These are phyloP conservation scores for Anisodus tanguticus DNA, from an alignment of 257 asterid species.

Conservation along the genomic window DNA sequence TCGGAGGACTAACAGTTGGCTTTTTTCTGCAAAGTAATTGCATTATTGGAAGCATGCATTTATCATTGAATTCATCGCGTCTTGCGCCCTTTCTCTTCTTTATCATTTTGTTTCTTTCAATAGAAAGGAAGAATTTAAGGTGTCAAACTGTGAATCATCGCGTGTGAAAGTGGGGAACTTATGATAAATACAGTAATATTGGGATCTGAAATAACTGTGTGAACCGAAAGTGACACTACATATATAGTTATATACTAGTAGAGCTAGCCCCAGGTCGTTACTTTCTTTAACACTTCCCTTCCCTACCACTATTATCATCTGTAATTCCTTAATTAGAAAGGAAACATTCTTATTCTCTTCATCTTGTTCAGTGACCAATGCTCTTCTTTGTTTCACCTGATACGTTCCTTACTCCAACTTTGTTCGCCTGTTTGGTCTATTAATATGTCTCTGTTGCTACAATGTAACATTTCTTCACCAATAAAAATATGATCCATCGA, in stretches of 20 bases:
- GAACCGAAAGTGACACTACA: conserved; percentile 55
- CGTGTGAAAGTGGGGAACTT: not conserved
- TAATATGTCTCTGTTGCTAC: too few relatives aligned
- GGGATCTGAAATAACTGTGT: conserved; percentile 44
- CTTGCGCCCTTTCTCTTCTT: conserved; percentile 31
- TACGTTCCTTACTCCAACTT: too few relatives aligned
- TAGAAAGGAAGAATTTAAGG: conserved; percentile 10
- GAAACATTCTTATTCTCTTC: too few relatives aligned
- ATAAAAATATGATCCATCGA: too few relatives aligned
- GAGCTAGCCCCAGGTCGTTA: not conserved
- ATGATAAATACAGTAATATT: not conserved
- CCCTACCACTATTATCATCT: too few relatives aligned
- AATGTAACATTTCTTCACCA: too few relatives aligned
- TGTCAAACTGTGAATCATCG: not conserved
- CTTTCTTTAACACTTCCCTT: not conserved
- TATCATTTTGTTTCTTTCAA: conserved; percentile 14
- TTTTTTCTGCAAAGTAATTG: conserved; percentile 38
- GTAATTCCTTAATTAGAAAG: too few relatives aligned
- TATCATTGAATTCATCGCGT: conserved; percentile 48
- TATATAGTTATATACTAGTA: not conserved
- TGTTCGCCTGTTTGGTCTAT: too few relatives aligned
- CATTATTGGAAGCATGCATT: conserved; percentile 54
- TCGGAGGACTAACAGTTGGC: conserved; percentile 14
- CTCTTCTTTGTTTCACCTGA: too few relatives aligned
- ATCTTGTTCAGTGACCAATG: too few relatives aligned